These are phyloP conservation scores for Cornus controversa DNA, from an alignment of 148 eudicot genomes.

Conservation along the genomic window DNA sequence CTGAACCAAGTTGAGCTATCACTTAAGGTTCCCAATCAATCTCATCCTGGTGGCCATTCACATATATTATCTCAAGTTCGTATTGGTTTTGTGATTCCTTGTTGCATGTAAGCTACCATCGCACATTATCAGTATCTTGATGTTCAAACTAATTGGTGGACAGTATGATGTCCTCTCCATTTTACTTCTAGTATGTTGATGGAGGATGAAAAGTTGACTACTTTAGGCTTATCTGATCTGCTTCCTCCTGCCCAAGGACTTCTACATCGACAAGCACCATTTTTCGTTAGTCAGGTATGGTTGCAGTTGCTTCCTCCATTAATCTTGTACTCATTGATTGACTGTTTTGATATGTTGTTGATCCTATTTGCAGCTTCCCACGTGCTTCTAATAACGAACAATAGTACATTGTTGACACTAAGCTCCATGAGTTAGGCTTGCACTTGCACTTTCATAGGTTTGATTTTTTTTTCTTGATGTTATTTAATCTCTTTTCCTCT, in stretches of 20 bases:
- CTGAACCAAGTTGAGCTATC: constrained; percentile 72
- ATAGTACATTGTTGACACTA: constrained; percentile 78
- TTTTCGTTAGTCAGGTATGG: constrained; percentile 63
- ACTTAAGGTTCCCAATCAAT: constrained; percentile 54
- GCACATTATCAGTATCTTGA: neutral
- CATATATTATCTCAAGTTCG: constrained; percentile 68
- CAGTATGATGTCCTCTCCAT: constrained; percentile 67
- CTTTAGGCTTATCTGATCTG: constrained; percentile 73
- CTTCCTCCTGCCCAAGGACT: constrained; percentile 75
- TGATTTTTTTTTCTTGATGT: no score
- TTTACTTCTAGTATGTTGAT: constrained; percentile 44
- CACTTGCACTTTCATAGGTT: constrained; percentile 87
- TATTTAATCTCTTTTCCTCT: neutral
- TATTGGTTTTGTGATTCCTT: neutral
- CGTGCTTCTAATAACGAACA: constrained; percentile 61
- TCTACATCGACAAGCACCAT: constrained; percentile 63
- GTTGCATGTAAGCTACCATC: neutral
- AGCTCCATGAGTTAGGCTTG: constrained; percentile 61
- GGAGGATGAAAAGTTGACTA: constrained; percentile 76
- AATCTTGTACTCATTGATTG: neutral
- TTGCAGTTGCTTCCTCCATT: constrained; percentile 7
- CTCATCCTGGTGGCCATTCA: constrained; percentile 65
- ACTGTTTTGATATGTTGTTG: constrained; percentile 10
- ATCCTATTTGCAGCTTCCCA: constrained; percentile 55
- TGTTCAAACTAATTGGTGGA: constrained; percentile 12